Conservation (phyloP, 2,329 filamentous ascomycete genomes). For the Monosporascus sp. region DNA sequence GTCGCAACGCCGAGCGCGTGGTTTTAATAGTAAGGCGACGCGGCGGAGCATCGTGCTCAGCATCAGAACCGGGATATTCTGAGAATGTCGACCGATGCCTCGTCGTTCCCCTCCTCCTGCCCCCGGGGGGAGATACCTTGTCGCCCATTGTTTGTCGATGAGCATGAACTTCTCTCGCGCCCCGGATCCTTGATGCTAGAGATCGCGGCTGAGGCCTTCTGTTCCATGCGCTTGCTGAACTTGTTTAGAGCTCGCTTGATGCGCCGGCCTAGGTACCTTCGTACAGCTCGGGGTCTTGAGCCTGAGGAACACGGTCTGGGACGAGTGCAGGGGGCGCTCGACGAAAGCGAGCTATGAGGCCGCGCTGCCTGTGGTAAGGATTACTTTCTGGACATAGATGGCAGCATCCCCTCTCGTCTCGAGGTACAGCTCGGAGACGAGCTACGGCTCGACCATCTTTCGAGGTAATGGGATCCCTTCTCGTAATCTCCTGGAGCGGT, state of each 20-base stretch:
- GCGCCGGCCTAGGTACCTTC: constrained; percentile 1
- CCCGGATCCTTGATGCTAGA: too few relatives aligned
- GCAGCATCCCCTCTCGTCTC: not conserved
- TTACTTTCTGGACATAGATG: too few relatives aligned
- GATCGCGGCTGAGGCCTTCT: not conserved
- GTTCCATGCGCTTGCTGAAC: not conserved
- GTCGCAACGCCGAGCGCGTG: too few relatives aligned
- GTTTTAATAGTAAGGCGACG: too few relatives aligned
- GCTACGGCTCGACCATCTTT: constrained; percentile 6
- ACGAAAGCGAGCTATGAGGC: not conserved
- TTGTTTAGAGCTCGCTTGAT: not conserved
- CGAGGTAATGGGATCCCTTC: too few relatives aligned
- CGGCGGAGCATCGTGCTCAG: too few relatives aligned
- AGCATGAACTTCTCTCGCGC: too few relatives aligned
- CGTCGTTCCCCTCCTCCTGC: too few relatives aligned
- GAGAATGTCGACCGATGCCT: too few relatives aligned
- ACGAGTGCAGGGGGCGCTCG: not conserved
- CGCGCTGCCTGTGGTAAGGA: not conserved
- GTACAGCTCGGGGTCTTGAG: constrained; percentile 1
- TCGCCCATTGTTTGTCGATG: too few relatives aligned
- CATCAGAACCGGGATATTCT: too few relatives aligned
- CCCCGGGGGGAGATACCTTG: too few relatives aligned
- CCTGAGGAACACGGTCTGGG: constrained; percentile 1
- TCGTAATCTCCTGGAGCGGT: not conserved
- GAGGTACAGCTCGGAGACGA: constrained; percentile 8